Evolutionary conservation across 2,329 filamentous ascomycete genomes (phyloP).

Genomic region (Talaromyces islandicus): DNA sequence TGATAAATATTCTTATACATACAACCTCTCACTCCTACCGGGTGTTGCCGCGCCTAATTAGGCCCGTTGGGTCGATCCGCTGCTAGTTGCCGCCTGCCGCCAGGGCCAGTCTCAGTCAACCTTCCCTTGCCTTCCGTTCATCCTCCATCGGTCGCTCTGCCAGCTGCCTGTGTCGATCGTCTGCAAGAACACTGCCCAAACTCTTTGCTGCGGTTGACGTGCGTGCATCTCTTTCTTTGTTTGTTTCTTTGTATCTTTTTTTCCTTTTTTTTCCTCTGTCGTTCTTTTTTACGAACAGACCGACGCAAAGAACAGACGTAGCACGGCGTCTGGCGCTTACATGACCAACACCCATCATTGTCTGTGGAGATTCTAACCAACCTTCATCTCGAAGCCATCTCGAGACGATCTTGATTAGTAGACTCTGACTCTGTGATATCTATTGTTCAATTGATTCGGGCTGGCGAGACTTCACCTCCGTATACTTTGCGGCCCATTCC

Average conservation of each 20-base stretch:
- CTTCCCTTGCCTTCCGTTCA: not conserved
- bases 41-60: constrained; percentile 12
- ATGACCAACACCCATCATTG: not conserved
- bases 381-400: not conserved
- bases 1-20: too few species aligned
- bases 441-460: not conserved
- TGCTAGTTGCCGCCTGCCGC: constrained; percentile 4
- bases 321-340: not conserved
- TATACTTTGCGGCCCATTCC: not conserved
- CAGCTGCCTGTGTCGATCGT: not conserved
- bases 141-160: not conserved
- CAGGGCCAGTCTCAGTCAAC: constrained; percentile 5
- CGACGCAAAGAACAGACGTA: not conserved
- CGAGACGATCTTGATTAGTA: not conserved
- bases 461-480: not conserved
- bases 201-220: not conserved
- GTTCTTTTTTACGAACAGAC: not conserved
- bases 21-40: too few species aligned
- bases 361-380: not conserved
- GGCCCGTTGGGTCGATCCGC: constrained; percentile 7
- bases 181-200: not conserved
- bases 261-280: not conserved
- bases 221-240: not conserved
- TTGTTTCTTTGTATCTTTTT: not conserved
- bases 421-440: not conserved